Base-by-base conservation (phyloP, 129 eudicot genomes). In the Silybum marianum region DNA sequence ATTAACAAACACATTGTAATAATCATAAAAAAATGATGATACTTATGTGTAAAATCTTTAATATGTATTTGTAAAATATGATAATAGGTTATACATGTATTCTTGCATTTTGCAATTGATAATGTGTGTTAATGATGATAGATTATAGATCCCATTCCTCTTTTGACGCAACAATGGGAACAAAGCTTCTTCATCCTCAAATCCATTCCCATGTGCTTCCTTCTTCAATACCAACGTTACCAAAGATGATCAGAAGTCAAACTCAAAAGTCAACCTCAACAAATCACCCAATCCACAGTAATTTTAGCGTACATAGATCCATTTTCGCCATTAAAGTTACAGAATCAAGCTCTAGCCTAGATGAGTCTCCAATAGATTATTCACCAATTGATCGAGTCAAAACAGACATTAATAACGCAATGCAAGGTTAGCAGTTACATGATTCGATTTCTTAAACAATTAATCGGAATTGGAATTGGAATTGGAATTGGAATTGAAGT, bases 101-200 rank as follows among this genome's bases (percentile, higher is more conserved):
- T 18, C 36, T 32, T 32, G 6, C 36, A 32, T 32, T 32, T 32
- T 4, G 5, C 36, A 32, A 4, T 32, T 32, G 36, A 32, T 4
- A 32, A 32, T 32, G 30, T 26, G 30, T 26, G 30, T 26, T 26
- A 26, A 26, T 26, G 30, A 26, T 26, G 2, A 46, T n/a, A n/a
- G n/a, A n/a, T n/a, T n/a, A 39, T 14, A 46, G 62, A 48, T 14
- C 19, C 62, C 62, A 48, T 54, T 54, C 39, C 9, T 7, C 24
- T 76, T 7, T 1, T 14, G 6, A 58, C 24, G 38, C 69, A 81
- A 70, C 76, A 82, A 91, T 91, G 96, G 92, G 84, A 77, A 80
- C 88, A 58, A 89, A 81, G 85, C 86, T 88, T 78, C 81, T 88
- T 80, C 92, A 86, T 23, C 82, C 93, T 78, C 92, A 90, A 86